These are phyloP conservation scores for Boletus eberwhitei DNA, from an alignment of 768 basidiomycete species.

Conservation along the genomic window DNA sequence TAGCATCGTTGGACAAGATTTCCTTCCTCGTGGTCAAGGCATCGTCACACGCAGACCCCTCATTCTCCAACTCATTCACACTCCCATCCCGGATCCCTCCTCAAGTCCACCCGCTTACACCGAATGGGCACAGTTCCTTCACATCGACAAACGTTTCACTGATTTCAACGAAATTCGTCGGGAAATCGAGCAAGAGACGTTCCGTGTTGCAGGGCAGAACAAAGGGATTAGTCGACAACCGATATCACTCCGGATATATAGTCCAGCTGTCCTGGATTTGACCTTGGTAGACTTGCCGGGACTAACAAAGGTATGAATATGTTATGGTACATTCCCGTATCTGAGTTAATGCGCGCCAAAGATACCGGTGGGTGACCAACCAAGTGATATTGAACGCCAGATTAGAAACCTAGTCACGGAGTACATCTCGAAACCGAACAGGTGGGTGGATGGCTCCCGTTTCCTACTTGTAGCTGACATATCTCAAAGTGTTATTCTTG, in stretches of 20 bases:
- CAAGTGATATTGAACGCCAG: constrained; percentile 95
- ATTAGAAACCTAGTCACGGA: constrained; percentile 93
- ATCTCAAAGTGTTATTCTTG: constrained; percentile 78
- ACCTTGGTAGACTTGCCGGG: constrained; percentile 97
- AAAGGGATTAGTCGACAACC: constrained; percentile 97
- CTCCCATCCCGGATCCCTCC: constrained; percentile 54
- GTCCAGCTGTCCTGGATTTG: constrained; percentile 91
- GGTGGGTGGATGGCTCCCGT: constrained; percentile 44
- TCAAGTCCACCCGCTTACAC: constrained; percentile 47
- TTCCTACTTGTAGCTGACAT: constrained; percentile 5
- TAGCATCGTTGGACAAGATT: constrained; percentile 93
- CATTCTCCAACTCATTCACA: constrained; percentile 93
- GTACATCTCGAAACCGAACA: constrained; percentile 95
- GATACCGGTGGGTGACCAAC: constrained; percentile 97
- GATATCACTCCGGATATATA: constrained; percentile 93
- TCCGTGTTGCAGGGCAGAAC: constrained; percentile 95
- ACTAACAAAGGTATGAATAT: constrained; percentile 78
- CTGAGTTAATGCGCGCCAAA: constrained; percentile 28
- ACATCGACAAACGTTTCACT: constrained; percentile 94
- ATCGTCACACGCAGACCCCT: constrained; percentile 97
- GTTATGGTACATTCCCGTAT: not conserved
- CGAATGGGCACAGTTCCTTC: constrained; percentile 98
- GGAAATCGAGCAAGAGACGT: constrained; percentile 98
- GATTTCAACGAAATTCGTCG: constrained; percentile 92
- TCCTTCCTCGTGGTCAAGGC: constrained; percentile 83